A percentile compares a stretch with the other conserved stretches of the same genome.
Conservation (phyloP, 495 filamentous ascomycete genomes). For the Penicillium antarcticum region DNA sequence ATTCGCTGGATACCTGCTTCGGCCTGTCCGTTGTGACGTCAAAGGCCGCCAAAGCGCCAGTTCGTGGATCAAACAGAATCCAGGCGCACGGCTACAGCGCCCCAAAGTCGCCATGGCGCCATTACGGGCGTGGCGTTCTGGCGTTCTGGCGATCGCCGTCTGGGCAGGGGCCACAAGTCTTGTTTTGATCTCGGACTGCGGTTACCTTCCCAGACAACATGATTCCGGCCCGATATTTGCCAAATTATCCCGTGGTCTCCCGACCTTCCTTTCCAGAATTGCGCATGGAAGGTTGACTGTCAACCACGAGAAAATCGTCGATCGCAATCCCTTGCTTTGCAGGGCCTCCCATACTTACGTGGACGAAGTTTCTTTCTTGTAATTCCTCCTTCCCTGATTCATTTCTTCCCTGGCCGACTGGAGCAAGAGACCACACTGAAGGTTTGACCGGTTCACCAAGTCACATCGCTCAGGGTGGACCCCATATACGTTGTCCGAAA, state of each 20-base stretch:
- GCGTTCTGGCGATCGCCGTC: constrained; percentile 15
- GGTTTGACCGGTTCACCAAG: constrained; percentile 9
- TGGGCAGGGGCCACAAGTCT: constrained; percentile 15
- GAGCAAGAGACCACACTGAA: constrained; percentile 6
- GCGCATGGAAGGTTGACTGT: constrained; percentile 11
- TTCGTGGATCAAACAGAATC: constrained; percentile 1
- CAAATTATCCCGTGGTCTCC: background rate
- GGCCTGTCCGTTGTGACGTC: too few species aligned
- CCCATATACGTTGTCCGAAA: constrained; percentile 16
- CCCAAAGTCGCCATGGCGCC: constrained; percentile 3
- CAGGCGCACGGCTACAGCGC: background rate
- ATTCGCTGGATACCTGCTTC: too few species aligned
- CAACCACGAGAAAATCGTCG: constrained; percentile 4
- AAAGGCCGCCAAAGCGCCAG: too few species aligned
- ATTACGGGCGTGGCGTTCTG: constrained; percentile 25
- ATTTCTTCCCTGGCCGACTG: background rate
- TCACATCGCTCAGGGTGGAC: constrained; percentile 12
- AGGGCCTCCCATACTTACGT: too few species aligned
- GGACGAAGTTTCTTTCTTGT: too few species aligned
- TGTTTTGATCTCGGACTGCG: constrained; percentile 17
- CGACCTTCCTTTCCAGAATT: constrained; percentile 15
- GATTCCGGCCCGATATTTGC: background rate
- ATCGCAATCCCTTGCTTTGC: constrained; percentile 14
- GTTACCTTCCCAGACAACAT: constrained; percentile 9
- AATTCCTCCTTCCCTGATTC: background rate